phyloP scores from a whole-genome alignment of 139 green algal species.

The Haematococcus sp. region DNA sequence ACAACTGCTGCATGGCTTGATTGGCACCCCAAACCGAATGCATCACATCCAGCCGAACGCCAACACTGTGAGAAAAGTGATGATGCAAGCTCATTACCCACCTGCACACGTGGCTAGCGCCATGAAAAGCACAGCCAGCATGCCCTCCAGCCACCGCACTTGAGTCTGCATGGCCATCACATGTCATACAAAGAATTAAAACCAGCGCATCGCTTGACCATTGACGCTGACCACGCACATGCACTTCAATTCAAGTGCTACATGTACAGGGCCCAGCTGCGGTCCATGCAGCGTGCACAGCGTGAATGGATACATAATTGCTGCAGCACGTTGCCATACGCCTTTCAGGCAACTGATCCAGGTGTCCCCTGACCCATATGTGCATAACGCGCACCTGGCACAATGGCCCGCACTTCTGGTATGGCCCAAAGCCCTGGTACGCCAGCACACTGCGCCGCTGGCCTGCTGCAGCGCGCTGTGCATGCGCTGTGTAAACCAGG shows the following conservation, averaged over 20 bases:
- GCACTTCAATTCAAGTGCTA: too few species aligned
- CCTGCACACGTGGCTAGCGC: constrained; percentile 28
- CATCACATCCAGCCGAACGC: too few species aligned
- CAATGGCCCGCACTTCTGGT: constrained; percentile 15
- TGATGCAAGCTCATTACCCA: neutral
- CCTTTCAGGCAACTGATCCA: too few species aligned
- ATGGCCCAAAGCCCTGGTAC: constrained; percentile 16
- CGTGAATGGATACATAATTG: too few species aligned
- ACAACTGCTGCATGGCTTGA: too few species aligned
- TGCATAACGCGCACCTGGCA: constrained; percentile 18
- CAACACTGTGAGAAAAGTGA: neutral
- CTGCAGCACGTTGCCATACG: neutral
- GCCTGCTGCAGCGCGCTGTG: neutral
- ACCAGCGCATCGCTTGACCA: too few species aligned
- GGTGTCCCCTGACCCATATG: neutral
- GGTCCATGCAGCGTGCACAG: too few species aligned
- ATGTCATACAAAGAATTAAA: too few species aligned
- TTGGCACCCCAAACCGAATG: too few species aligned
- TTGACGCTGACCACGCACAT: too few species aligned
- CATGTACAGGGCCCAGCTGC: too few species aligned
- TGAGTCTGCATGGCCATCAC: constrained; percentile 19
- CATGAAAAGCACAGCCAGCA: constrained; percentile 26
- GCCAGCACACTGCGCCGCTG: neutral
- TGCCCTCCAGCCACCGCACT: constrained; percentile 37
- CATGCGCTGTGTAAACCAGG: neutral